These are phyloP conservation scores for Marchantia polymorpha DNA, from an alignment of 225 moss, liverwort and hornwort genomes.

Conservation along the genomic window DNA sequence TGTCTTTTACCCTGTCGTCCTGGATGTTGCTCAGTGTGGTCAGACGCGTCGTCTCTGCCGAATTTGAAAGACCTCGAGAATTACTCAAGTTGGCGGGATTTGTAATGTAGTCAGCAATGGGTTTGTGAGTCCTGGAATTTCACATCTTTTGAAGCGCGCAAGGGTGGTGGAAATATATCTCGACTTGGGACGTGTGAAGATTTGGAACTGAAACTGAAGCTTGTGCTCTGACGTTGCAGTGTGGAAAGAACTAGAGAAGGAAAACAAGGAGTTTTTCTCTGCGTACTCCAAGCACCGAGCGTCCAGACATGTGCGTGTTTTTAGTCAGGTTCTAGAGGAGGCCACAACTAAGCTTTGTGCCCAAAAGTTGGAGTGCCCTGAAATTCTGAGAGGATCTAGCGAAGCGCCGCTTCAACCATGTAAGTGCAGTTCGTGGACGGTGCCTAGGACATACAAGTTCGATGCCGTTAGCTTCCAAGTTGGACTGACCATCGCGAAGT, in stretches of 20 bases:
- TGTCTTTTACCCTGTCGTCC: too few relatives aligned
- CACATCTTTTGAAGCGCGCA: too few relatives aligned
- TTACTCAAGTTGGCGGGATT: too few relatives aligned
- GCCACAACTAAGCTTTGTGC: slow-evolving; percentile 38
- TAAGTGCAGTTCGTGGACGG: not conserved
- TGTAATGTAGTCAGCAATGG: not conserved
- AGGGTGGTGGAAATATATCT: too few relatives aligned
- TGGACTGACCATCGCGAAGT: not conserved
- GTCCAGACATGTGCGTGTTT: slow-evolving; percentile 28
- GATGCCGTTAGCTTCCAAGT: not conserved
- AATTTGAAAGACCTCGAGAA: too few relatives aligned
- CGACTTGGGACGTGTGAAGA: too few relatives aligned
- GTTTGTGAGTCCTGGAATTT: too few relatives aligned
- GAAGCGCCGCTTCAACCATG: slow-evolving; percentile 34
- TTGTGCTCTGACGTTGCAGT: slow-evolving; percentile 12
- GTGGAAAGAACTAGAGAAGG: slow-evolving; percentile 55
- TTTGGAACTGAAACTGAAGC: too few relatives aligned
- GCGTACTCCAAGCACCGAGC: slow-evolving; percentile 38
- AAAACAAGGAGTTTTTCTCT: slow-evolving; percentile 46
- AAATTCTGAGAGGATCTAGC: slow-evolving; percentile 10
- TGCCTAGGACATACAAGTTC: not conserved
- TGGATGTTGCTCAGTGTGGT: too few relatives aligned
- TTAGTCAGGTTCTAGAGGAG: slow-evolving; percentile 41
- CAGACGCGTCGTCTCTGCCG: too few relatives aligned
- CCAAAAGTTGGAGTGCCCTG: slow-evolving; percentile 34